Evolutionary conservation across 768 basidiomycete genomes (phyloP), one percentile per base, ranked within the genome.

Genomic region (Lyophyllum decastes): DNA sequence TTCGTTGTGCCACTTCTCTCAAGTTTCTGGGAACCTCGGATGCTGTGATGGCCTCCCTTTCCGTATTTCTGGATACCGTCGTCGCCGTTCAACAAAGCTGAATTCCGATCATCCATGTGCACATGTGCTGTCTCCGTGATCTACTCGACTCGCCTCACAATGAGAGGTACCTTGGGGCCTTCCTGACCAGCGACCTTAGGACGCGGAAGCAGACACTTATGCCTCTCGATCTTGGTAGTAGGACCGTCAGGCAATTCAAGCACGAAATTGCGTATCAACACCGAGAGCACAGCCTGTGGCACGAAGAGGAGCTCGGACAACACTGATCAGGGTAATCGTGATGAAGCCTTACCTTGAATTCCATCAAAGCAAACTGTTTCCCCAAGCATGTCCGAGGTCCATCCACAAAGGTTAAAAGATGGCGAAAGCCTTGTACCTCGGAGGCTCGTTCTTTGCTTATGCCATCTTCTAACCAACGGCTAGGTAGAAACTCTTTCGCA

Each of bases 341-440:
- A 3, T 38, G 14, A 11, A 38, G 14, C 35, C 14, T 14, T 14
- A 78, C 78, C 73, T 79, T 80, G 58, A 78, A 67, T 57, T 77
- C 73, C 0, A 73, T 69, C 21, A 78, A 52, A 2, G 79, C 77
- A 57, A 81, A 81, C 16, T 64, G 65, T 38, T 72, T 75, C 16
- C 81, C 81, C 9, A 80, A 66, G 57, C 81, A 82, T n/a, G 68
- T 72, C 33, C 78, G 66, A 4, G 73, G 71, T 1, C 81, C 82
- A 43, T 82, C 80, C 0, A 73, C 64, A 61, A 81, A 83, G 4
- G 76, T 76, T 54, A 78, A 66, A 2, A 81, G 53, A 41, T 81
- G 79, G n/a, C 69, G 65, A 35, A 74, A 70, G 2, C 76, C 73
- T 40, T 72, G 72, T 40, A 77, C 62, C 27, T 71, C 71, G 27